Base-by-base conservation (phyloP, 2,329 filamentous ascomycete species). In the Immersiporthe knoxdaviesiana region DNA sequence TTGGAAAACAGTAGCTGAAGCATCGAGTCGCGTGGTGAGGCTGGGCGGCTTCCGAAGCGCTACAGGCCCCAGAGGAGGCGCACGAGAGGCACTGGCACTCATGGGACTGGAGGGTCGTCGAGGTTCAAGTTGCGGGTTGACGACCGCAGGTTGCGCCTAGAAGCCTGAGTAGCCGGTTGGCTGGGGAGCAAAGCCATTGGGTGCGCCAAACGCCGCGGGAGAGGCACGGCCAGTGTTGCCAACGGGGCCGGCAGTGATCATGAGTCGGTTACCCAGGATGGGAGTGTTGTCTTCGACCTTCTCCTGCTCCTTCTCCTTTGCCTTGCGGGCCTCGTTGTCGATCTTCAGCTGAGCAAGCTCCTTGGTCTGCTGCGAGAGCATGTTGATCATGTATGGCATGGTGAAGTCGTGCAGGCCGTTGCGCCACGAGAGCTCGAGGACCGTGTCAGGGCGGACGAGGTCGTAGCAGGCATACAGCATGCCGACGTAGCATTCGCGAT, bases 301-400 rank as follows among this genome's bases (percentile, higher is more conserved):
- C 84, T 95, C 77, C 72, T 80, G 75, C 74, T 79, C 78, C 76
- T 80, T 77, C 72, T 81, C 79, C 74, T 76, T 78, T 67, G 73
- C 70, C 75, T 79, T 78, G 71, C 80, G 77, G n/a, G 78, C 78
- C 81, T 99, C 97, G 78, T 98, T 99, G 82, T 99, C 97, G 72
- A 93, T 92, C 86, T 97, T 97, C 71, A 99, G 87, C 70, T 85
- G 80, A 70, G 94, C 89, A 74, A 99, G 91, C 68, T 97, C 91
- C 74, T 91, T 90, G 52, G 93, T 94, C 82, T 98, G 94, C 81
- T 97, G 94, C 74, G 91, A 89, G 72, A 99, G 86, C 84, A 97
- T 92, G 84, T 98, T 99, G 88, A 99, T 98, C 93, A 99, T 97
- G 86, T 97, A 99, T 24, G 96, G 96, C 97, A 99, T 99, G 62